Base-by-base conservation (phyloP, 1,139 yeast species). In the Kluyveromyces sp. region DNA sequence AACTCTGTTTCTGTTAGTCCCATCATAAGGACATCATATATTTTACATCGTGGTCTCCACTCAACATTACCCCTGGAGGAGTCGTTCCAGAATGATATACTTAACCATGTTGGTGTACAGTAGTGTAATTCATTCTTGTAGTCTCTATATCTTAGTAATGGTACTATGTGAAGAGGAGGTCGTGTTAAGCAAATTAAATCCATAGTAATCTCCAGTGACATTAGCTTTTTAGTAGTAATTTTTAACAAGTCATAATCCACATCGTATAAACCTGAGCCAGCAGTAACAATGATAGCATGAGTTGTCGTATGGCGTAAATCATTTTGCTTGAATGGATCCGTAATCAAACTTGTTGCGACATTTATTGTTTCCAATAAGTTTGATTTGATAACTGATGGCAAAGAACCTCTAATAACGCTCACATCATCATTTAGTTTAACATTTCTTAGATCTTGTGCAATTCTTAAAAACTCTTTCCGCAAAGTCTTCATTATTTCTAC, bases 21-120 rank as follows among this genome's bases (percentile, higher is more conserved):
- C 95, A 90, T 90, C 97, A 92, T 94, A 63, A 92, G 98, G 26
- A 94, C 68, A 57, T 90, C 97, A 63, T 92, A 90, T 43, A 94
- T 89, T 59, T 88, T 89, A 64, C 97, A 89, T 34, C 95, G 72
- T 1, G 98, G 97, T 29, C 83, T 77, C 97, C 97, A 92, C 55
- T 83, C 68, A 15, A 67, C 69, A 10, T 63, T 59, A 3, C 69
- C 60, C 44, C 64, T 69, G 25, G 69, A 68, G n/a, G 71, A 62
- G 57, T 81, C 86, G 46, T 77, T 78, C 83, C 94, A 92, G 59
- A 84, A 92, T 0, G 95, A 87, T 10, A 90, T 83, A 61, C 92
- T 96, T 56, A 94, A 77, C 97, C 97, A 92, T 46, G 85, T 83
- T 1, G 98, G 97, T 4, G 89, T 84, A 60, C 95, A 85, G 60